phyloP scores from a whole-genome alignment of 2,329 filamentous ascomycete species.

The Chrysoporthe deuterocubensis region DNA sequence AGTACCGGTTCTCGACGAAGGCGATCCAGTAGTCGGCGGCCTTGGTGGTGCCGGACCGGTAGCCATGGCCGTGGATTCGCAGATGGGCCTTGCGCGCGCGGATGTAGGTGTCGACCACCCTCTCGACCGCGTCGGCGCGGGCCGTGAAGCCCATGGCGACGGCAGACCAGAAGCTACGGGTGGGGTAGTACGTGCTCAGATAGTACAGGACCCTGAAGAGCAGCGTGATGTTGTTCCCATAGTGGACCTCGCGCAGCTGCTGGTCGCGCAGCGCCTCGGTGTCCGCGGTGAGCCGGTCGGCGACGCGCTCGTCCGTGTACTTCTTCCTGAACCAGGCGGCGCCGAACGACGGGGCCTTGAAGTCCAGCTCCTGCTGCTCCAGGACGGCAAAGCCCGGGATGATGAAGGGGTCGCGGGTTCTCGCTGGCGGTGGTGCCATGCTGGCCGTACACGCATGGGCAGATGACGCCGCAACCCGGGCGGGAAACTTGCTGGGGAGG shows the following conservation, averaged over 20 bases:
- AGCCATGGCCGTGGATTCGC: neutral
- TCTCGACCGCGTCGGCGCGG: neutral
- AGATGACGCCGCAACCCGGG: no score
- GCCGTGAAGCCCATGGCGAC: conserved; percentile 4
- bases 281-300: neutral
- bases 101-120: neutral
- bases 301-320: conserved; percentile 10
- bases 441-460: neutral
- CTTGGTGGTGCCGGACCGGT: neutral
- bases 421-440: neutral
- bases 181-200: neutral
- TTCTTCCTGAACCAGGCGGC: conserved; percentile 10
- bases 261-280: neutral
- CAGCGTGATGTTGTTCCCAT: conserved; percentile 26
- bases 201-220: conserved; percentile 15
- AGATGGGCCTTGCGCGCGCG: neutral
- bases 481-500: no score
- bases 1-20: neutral
- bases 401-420: conserved; percentile 13
- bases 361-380: conserved; percentile 7
- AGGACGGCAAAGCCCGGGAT: conserved; percentile 16
- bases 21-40: conserved; percentile 12
- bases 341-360: neutral
- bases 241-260: conserved; percentile 7
- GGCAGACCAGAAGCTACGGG: conserved; percentile 4